These are phyloP conservation scores for Fraxinus platypoda DNA, from an alignment of 305 asterid genomes.

Conservation along the genomic window DNA sequence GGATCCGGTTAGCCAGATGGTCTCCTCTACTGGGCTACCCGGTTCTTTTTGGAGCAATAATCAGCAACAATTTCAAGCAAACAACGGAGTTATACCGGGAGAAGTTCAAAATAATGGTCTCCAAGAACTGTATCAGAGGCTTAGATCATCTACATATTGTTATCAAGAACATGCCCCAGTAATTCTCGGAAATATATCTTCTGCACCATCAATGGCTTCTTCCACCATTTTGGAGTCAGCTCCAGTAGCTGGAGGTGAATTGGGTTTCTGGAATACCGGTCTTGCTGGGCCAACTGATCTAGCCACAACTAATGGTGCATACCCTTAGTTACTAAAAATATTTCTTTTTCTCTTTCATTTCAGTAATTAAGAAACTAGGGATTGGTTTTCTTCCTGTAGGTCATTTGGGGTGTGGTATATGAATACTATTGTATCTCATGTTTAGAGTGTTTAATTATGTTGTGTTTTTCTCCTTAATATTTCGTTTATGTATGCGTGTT, in stretches of 20 bases:
- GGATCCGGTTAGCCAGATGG: slow-evolving; percentile 31
- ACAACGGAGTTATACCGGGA: slow-evolving; percentile 31
- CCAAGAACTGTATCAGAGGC: slow-evolving; percentile 60
- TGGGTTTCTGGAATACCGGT: slow-evolving; percentile 53
- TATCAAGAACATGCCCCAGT: slow-evolving; percentile 40
- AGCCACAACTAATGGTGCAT: slow-evolving; percentile 56
- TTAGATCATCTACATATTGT: slow-evolving; percentile 38
- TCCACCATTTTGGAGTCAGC: slow-evolving; percentile 58
- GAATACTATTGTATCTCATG: slow-evolving; percentile 33
- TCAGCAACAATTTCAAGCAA: slow-evolving; percentile 24
- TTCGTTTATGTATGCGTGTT: slow-evolving; percentile 25
- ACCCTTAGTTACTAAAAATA: slow-evolving; percentile 29
- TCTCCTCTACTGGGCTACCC: slow-evolving; percentile 21
- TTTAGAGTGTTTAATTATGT: slow-evolving; percentile 5
- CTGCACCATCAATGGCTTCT: slow-evolving; percentile 27
- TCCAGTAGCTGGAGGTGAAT: slow-evolving; percentile 45
- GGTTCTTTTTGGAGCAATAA: slow-evolving; percentile 38
- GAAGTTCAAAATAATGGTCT: slow-evolving; percentile 44
- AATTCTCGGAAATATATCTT: slow-evolving; percentile 33
- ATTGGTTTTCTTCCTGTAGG: slow-evolving; percentile 22
- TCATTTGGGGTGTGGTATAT: slow-evolving; percentile 39
- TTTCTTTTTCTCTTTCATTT: slow-evolving; percentile 6
- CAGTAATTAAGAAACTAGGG: slow-evolving; percentile 26
- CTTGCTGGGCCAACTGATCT: slow-evolving; percentile 54
- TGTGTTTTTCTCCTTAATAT: not conserved